Evolutionary conservation across 768 basidiomycete species (phyloP).

Genomic region (Psilocybe cubensis): DNA sequence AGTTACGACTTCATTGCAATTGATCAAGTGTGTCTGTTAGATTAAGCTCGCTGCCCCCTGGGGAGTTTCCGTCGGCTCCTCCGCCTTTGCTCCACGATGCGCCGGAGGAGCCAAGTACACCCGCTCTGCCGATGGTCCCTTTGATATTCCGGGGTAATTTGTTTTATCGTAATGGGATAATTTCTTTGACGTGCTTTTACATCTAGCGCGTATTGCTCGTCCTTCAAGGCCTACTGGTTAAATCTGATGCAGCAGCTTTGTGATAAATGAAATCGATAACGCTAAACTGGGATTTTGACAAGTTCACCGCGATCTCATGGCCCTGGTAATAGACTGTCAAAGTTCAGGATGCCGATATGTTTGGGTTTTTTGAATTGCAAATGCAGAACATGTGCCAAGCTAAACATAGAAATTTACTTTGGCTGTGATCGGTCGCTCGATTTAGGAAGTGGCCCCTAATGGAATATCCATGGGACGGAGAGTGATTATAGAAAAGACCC

Average conservation of each 20-base stretch:
- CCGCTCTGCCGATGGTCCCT: slow-evolving; percentile 14
- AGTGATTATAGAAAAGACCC: slow-evolving; percentile 20
- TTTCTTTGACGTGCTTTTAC: background rate
- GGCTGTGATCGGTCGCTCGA: slow-evolving; percentile 22
- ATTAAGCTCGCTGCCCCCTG: background rate
- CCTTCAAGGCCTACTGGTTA: background rate
- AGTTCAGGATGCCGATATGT: background rate
- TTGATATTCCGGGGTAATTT: slow-evolving; percentile 6
- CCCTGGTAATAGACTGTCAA: background rate
- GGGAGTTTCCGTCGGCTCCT: slow-evolving; percentile 22
- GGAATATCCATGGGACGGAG: slow-evolving; percentile 14
- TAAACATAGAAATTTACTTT: slow-evolving; percentile 19
- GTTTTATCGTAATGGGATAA: background rate
- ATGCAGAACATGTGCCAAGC: slow-evolving; percentile 22
- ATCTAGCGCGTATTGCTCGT: no score
- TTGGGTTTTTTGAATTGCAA: slow-evolving; percentile 5
- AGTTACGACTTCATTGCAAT: background rate
- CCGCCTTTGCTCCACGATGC: slow-evolving; percentile 29
- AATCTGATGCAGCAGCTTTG: background rate
- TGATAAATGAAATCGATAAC: background rate
- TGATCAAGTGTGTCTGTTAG: background rate
- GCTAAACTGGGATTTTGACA: background rate
- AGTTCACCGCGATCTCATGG: background rate
- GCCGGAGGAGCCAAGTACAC: slow-evolving; percentile 19
- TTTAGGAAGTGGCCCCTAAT: slow-evolving; percentile 22